A percentile compares a stretch with the other conserved stretches of the same genome.
phyloP scores from a whole-genome alignment of 2,329 filamentous ascomycete species.

The Neoscytalidium dimidiatum region DNA sequence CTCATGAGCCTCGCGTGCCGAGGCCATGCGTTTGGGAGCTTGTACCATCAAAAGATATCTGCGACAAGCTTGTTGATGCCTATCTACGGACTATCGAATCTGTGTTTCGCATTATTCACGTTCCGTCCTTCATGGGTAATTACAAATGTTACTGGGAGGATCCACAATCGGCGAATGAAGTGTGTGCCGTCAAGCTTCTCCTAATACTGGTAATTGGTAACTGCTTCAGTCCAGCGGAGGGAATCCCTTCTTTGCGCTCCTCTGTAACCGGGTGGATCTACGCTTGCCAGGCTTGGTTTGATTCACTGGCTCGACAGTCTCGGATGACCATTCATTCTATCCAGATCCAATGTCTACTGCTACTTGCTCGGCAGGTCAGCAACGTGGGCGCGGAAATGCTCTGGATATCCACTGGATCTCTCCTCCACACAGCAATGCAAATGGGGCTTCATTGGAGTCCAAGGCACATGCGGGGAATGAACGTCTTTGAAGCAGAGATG shows the following conservation, averaged over 20 bases:
- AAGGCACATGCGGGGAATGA: slow-evolving; percentile 35
- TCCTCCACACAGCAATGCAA: slow-evolving; percentile 44
- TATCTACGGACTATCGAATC: slow-evolving; percentile 29
- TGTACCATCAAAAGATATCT: slow-evolving; percentile 16
- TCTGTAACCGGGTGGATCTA: slow-evolving; percentile 20
- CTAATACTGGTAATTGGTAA: slow-evolving; percentile 26
- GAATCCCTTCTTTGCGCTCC: neutral
- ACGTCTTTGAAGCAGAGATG: slow-evolving; percentile 41
- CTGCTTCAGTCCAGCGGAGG: neutral
- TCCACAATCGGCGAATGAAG: slow-evolving; percentile 21
- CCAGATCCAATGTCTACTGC: slow-evolving; percentile 36
- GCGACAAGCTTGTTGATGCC: slow-evolving; percentile 25
- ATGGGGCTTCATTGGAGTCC: slow-evolving; percentile 47
- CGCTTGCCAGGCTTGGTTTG: slow-evolving; percentile 36
- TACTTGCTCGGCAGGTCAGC: slow-evolving; percentile 36
- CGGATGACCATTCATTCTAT: slow-evolving; percentile 32
- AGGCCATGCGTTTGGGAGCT: neutral
- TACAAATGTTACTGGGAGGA: slow-evolving; percentile 27
- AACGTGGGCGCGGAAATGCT: slow-evolving; percentile 34
- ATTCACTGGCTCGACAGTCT: slow-evolving; percentile 34
- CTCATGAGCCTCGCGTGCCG: neutral
- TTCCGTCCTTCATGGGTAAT: slow-evolving; percentile 28
- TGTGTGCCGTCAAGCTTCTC: neutral
- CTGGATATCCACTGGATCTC: slow-evolving; percentile 38
- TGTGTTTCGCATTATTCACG: slow-evolving; percentile 28